Conservation (phyloP, 257 asterid species). For the Nicotiana attenuata region DNA sequence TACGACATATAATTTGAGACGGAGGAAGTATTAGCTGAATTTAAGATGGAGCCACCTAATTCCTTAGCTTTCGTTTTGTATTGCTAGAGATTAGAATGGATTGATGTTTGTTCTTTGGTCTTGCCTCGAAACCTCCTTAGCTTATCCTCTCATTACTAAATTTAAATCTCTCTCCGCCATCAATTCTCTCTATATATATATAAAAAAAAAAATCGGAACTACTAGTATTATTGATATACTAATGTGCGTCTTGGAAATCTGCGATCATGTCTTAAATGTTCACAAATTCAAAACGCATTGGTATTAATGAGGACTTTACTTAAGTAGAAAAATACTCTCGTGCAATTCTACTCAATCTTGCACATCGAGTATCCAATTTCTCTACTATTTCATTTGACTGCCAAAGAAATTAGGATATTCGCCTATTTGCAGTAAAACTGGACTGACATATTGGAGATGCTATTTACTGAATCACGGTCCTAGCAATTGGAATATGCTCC, state of each 20-base stretch:
- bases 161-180: not conserved
- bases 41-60: not conserved
- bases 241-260: not conserved
- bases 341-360: not conserved
- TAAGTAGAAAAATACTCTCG: not conserved
- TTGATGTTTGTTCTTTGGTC: not conserved
- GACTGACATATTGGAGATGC: not conserved
- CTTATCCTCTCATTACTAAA: not conserved
- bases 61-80: not conserved
- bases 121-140: not conserved
- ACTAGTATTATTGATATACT: not conserved
- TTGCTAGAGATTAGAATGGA: not conserved
- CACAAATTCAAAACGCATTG: constrained; percentile 9
- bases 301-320: constrained; percentile 1
- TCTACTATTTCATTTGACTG: not conserved
- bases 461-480: not conserved
- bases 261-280: not conserved
- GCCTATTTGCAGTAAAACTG: no score
- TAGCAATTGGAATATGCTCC: not conserved
- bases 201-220: no score
- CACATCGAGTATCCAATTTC: not conserved
- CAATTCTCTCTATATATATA: not conserved
- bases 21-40: not conserved
- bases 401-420: not conserved
- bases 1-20: no score